phyloP scores from a whole-genome alignment of 2,329 filamentous ascomycete genomes.

The Talaromyces sp. region DNA sequence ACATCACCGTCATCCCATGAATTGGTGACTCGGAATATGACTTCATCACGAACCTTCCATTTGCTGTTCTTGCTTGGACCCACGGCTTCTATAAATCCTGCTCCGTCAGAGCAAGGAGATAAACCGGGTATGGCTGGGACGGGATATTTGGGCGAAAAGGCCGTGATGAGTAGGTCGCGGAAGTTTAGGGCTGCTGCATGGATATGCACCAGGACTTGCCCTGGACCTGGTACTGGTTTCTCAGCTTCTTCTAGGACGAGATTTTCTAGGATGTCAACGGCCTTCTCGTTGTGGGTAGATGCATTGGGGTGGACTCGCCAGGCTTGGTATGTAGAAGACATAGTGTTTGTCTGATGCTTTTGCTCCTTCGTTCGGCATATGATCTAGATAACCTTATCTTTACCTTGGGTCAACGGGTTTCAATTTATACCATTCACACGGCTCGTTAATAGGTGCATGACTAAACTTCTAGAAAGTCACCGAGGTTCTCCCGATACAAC shows the following conservation, averaged over 20 bases:
- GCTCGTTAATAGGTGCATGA: not conserved
- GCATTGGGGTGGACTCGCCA: not conserved
- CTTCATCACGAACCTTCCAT: slow-evolving; percentile 13
- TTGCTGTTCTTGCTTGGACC: slow-evolving; percentile 41
- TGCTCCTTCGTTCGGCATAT: not conserved
- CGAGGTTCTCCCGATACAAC: not conserved
- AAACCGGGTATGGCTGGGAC: slow-evolving; percentile 42
- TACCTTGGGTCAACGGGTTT: not conserved
- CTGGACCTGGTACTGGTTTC: not conserved
- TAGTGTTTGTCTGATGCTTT: not conserved
- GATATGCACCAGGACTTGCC: slow-evolving; percentile 1
- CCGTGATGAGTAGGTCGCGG: slow-evolving; percentile 1
- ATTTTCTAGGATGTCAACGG: not conserved
- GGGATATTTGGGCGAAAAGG: slow-evolving; percentile 6
- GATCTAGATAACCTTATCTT: not conserved
- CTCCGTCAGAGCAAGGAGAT: slow-evolving; percentile 56
- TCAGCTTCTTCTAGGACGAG: not conserved
- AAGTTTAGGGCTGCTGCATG: slow-evolving; percentile 3
- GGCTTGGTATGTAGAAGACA: slow-evolving; percentile 3
- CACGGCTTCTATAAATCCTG: slow-evolving; percentile 57
- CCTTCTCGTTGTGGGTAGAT: not conserved
- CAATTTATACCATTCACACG: not conserved
- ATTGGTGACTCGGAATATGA: not conserved
- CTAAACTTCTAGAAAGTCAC: not conserved
- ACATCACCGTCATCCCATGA: slow-evolving; percentile 2